These are phyloP conservation scores for Lineolata rhizophorae DNA, from an alignment of 495 filamentous ascomycete genomes.

Conservation along the genomic window DNA sequence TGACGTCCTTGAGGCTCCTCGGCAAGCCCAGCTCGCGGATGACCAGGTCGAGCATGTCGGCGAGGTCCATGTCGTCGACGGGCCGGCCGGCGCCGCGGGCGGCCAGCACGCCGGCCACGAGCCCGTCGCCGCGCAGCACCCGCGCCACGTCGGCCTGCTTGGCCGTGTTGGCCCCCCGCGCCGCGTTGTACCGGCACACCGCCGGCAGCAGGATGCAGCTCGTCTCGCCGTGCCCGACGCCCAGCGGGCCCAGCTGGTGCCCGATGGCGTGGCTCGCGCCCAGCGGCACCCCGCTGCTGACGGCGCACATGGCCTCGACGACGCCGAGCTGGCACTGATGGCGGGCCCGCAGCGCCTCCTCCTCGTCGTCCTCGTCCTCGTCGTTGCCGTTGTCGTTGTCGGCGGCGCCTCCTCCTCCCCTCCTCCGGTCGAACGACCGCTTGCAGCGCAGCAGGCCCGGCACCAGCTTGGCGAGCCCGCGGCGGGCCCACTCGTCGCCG, in stretches of 20 bases:
- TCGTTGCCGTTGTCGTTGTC: too few species aligned
- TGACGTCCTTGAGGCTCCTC: slow-evolving; percentile 29
- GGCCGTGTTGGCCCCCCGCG: slow-evolving; percentile 23
- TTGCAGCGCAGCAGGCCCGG: slow-evolving; percentile 29
- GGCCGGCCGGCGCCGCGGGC: slow-evolving; percentile 15
- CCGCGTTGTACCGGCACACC: slow-evolving; percentile 37
- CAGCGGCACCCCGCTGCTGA: slow-evolving; percentile 24
- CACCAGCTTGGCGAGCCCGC: slow-evolving; percentile 27
- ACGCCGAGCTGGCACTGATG: too few species aligned
- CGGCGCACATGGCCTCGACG: slow-evolving; percentile 31
- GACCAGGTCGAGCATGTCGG: slow-evolving; percentile 31
- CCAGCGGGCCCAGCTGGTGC: slow-evolving; percentile 41
- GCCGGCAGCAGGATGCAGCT: slow-evolving; percentile 40
- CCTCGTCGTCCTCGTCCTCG: too few species aligned
- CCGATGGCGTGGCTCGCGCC: slow-evolving; percentile 46
- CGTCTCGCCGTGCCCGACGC: slow-evolving; percentile 43
- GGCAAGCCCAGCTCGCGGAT: slow-evolving; percentile 33
- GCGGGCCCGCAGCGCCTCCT: too few species aligned
- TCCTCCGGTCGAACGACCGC: too few species aligned
- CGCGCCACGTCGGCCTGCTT: slow-evolving; percentile 25
- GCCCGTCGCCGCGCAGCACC: slow-evolving; percentile 25
- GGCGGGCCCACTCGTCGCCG: slow-evolving; percentile 21
- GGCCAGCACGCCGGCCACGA: slow-evolving; percentile 22
- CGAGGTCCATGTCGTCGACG: slow-evolving; percentile 25
- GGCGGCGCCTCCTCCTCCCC: too few species aligned